Base-by-base conservation (phyloP, 192 early-diverging fungal species). In the Obelidium mucronatum region DNA sequence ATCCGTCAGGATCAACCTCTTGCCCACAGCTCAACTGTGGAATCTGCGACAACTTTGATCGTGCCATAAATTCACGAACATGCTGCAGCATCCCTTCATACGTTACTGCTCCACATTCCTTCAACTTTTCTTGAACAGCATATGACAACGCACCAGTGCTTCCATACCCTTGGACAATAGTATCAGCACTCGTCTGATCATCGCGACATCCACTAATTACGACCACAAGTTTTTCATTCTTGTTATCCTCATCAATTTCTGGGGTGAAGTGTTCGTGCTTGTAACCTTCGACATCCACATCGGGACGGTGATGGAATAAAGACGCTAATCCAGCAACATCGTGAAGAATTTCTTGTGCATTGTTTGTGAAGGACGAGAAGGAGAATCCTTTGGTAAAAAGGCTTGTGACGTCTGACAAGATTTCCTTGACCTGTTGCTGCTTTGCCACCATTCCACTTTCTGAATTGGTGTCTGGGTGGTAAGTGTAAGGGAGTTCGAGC, bases 141-240 rank as follows among this genome's bases (percentile, higher is more conserved):
- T 76, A 73, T 3, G 40, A 51, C 3, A 76, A 26, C 13, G 74
- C 74, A 6, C 74, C 74, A 36, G 74, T 76, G 55, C 40, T 59
- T 37, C 74, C 70, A 28, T 63, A 60, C 3, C 71, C 71, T 31
- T 73, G 61, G 17, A 63, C 40, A 66, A n/a, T 30, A 36, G 71
- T 73, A 72, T 90, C 82, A 40, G 91, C 82, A 11, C 82, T 87
- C 33, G 84, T 89, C 77, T 90, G 89, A 81, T 88, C 83, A 58
- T 90, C 88, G 0, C 85, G 86, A 74, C 90, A 90, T 11, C 87
- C 81, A 40, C 85, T 88, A 73, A 91, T 87, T 81, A 86, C 83
- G 59, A 89, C 79, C 28, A 91, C 88, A 5, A 6, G n/a, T 31
- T 68, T 68, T 3, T 68, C 66, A 22, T 34, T 13, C 42, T 4